Evolutionary conservation across 2,329 filamentous ascomycete genomes (phyloP).

Genomic region (Apiospora saccharicola): DNA sequence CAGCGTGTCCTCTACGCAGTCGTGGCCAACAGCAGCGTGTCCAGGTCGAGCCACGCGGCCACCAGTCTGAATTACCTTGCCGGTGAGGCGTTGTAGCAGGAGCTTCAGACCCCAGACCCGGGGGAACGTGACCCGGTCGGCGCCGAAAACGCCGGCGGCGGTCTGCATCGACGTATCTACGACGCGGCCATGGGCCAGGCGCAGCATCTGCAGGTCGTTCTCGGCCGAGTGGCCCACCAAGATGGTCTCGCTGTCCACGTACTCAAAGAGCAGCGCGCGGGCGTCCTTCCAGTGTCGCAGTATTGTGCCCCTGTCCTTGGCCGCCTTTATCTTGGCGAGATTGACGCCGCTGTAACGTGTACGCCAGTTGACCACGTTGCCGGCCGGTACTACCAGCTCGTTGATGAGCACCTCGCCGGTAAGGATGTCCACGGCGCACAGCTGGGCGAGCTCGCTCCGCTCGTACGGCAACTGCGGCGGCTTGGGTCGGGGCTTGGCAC

Average conservation of each 20-base stretch:
- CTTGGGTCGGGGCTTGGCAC: too few species aligned
- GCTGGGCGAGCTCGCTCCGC: conserved; percentile 33
- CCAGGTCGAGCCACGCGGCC: conserved; percentile 23
- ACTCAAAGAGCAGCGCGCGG: conserved; percentile 49
- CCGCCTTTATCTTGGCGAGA: conserved; percentile 34
- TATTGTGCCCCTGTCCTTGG: conserved; percentile 38
- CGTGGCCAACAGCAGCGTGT: too few species aligned
- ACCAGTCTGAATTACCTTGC: conserved; percentile 44
- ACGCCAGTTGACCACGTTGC: conserved; percentile 44
- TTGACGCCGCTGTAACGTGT: conserved; percentile 50
- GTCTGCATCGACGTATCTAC: conserved; percentile 55
- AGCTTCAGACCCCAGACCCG: conserved; percentile 46
- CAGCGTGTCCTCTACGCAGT: too few species aligned
- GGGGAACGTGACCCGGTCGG: conserved; percentile 25
- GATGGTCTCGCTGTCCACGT: conserved; percentile 52
- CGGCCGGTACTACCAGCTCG: conserved; percentile 47
- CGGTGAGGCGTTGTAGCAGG: conserved; percentile 45
- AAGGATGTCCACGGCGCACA: conserved; percentile 50
- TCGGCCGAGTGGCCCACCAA: conserved; percentile 56
- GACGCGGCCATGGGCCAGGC: conserved; percentile 49
- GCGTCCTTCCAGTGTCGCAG: conserved; percentile 53
- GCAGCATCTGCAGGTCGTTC: conserved; percentile 52
- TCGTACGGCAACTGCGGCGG: background rate
- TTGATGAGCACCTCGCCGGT: conserved; percentile 55
- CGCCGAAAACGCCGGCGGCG: conserved; percentile 42